Conservation (phyloP, 2,329 filamentous ascomycete species). For the Claviceps fusiformis region DNA sequence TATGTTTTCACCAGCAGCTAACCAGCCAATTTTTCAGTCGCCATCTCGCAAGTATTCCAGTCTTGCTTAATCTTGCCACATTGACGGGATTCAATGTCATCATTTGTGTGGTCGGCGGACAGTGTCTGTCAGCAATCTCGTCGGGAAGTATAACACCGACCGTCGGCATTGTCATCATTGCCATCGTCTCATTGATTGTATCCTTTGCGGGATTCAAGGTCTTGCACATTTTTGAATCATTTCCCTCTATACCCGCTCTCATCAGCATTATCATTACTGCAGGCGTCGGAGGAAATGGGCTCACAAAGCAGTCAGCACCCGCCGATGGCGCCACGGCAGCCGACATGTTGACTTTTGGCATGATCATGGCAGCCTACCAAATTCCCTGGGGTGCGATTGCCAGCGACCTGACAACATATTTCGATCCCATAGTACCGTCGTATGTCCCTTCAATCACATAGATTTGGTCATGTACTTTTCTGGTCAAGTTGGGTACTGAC, state of each 20-base stretch:
- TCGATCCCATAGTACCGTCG: conserved; percentile 40
- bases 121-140: conserved; percentile 41
- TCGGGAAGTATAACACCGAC: conserved; percentile 33
- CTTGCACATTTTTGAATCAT: conserved; percentile 44
- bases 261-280: conserved; percentile 40
- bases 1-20: background rate
- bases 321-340: conserved; percentile 27
- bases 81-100: conserved; percentile 51
- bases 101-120: conserved; percentile 46
- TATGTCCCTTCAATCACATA: conserved; percentile 16
- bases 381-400: conserved; percentile 47
- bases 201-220: conserved; percentile 48
- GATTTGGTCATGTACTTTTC: background rate
- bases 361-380: conserved; percentile 49
- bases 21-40: conserved; percentile 19
- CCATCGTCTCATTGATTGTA: conserved; percentile 40
- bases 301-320: conserved; percentile 32
- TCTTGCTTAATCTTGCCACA: conserved; percentile 49
- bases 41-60: conserved; percentile 44
- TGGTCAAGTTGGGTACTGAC: conserved; percentile 3
- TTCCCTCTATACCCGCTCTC: conserved; percentile 41
- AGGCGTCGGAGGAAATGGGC: conserved; percentile 36
- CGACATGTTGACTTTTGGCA: conserved; percentile 40
- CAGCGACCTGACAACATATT: conserved; percentile 48
- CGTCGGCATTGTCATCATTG: conserved; percentile 48